phyloP scores from a whole-genome alignment of 2,329 filamentous ascomycete species.

The Sarocladium strictum region DNA sequence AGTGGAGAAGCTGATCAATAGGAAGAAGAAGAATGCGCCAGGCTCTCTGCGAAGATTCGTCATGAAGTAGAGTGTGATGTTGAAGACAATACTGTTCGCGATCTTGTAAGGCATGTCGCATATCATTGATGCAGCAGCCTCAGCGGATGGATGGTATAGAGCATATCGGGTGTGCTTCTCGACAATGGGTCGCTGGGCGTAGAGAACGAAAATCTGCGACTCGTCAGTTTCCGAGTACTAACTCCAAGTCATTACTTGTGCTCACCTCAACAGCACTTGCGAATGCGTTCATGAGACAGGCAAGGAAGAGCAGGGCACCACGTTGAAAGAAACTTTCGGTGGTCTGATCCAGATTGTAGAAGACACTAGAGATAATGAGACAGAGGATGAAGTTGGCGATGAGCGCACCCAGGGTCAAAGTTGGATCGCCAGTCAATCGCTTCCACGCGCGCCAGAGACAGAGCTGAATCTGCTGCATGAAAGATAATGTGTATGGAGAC shows the following conservation, averaged over 20 bases:
- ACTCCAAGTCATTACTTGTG: slow-evolving; percentile 10
- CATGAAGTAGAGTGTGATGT: slow-evolving; percentile 12
- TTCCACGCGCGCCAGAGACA: slow-evolving; percentile 78
- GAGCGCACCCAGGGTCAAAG: slow-evolving; percentile 61
- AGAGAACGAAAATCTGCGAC: slow-evolving; percentile 68
- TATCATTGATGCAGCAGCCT: slow-evolving; percentile 83
- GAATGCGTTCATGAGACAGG: slow-evolving; percentile 81
- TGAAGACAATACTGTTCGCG: slow-evolving; percentile 8
- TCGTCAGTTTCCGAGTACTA: not conserved
- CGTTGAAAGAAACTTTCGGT: slow-evolving; percentile 72
- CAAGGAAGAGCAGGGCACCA: slow-evolving; percentile 80
- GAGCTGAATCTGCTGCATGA: slow-evolving; percentile 66
- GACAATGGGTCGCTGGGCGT: slow-evolving; percentile 83
- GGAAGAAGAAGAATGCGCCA: slow-evolving; percentile 38
- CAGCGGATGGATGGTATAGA: slow-evolving; percentile 82
- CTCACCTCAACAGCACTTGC: slow-evolving; percentile 66
- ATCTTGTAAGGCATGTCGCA: slow-evolving; percentile 77
- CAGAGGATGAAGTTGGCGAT: slow-evolving; percentile 71
- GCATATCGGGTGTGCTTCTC: slow-evolving; percentile 86
- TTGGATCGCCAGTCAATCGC: slow-evolving; percentile 70
- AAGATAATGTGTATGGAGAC: slow-evolving; percentile 81
- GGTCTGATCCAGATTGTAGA: slow-evolving; percentile 66
- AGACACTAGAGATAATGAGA: slow-evolving; percentile 73
- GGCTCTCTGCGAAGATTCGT: slow-evolving; percentile 9
- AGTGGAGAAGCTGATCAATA: slow-evolving; percentile 67